Evolutionary conservation across 805 yeast species (phyloP), one percentile per base, ranked within the genome.

Genomic region (Ogataea thermomethanolica): DNA sequence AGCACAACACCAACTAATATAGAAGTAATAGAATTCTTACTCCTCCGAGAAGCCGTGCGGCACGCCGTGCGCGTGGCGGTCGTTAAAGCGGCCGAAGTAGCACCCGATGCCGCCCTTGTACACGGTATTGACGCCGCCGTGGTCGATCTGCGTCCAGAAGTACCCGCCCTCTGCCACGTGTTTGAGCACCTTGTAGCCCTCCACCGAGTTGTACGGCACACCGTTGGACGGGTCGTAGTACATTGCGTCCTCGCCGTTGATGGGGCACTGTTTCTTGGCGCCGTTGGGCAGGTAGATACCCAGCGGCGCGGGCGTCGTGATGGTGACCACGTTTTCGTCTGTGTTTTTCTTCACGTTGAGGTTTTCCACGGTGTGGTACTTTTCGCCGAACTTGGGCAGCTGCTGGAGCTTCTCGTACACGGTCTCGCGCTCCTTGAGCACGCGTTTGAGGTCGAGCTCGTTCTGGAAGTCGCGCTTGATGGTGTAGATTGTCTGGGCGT

Each of bases 171-270:
- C 76, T 49, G 80, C 80, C 12, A 74, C 59, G 17, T 73, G 76
- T 42, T 74, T 75, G 32, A 70, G 62, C 21, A 83, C 70, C 50
- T 76, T 79, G 58, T 81, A 88, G n/a, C 91, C 81, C 33, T 84
- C 90, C 45, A 88, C 84, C 48, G 81, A 82, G 35, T 81, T 74
- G 62, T 93, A 93, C 2, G 96, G 95, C 37, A 93, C 76, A 26
- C 95, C 95, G 22, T 84, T 79, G 26, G 77, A 72, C 0, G 98
- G 98, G 66, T 91, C 98, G 48, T 84, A 80, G 61, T 87, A 91
- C 54, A 78, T 74, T 12, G 93, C 95, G 33, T 79, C 81, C 35
- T 74, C 74, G 2, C 95, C 95, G 3, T 88, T 79, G 31, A 90
- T 79, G 20, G 81, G 67, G 70, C 96, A 84, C 53, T 71, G 62